Evolutionary conservation across 2,329 filamentous ascomycete genomes (phyloP), one percentile per base, ranked within the genome.

Genomic region (Lachnellula arida): DNA sequence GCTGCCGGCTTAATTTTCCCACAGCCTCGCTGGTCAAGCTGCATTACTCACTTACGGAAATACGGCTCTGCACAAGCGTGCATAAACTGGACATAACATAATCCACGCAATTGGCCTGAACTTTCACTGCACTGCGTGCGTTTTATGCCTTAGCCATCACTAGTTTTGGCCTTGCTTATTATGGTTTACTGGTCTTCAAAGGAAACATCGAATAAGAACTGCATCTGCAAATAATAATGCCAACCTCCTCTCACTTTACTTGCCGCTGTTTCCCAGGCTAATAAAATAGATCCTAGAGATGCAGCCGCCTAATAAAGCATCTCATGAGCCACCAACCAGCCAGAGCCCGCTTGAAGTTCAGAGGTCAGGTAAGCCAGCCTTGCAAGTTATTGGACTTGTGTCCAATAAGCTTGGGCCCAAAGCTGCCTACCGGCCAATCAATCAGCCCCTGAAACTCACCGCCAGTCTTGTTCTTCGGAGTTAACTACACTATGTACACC

Each of bases 21-120:
- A 67, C 61, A 67, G 65, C 65, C 65, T 67, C 63, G 59, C 56
- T 65, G 60, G 52, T 52, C 54, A 59, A 65, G 62, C 60, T 63
- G 63, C 60, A 63, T 60, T 54, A 17, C 40, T 60, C 57, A 51
- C 54, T 60, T 53, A 54, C 55, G n/a, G n/a, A n/a, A n/a, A n/a
- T n/a, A n/a, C 9, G 53, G 40, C 47, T 49, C 53, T 59, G 40
- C 56, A 57, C 54, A 56, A 52, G 48, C 58, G 46, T 63, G 59
- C 59, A 60, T 15, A 60, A 63, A 59, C 23, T 56, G 53, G 17
- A 23, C 51, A 44, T 32, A 48, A 51, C n/a, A n/a, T 46, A 55
- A 52, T 53, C 48, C 28, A 55, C 48, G 49, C 55, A 19, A 14
- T 14, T 42, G 57, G 42, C 56, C 52, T 53, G 50, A 56, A 35